Evolutionary conservation across 441 rosid species (phyloP).

Genomic region (Raphanus hybrid): DNA sequence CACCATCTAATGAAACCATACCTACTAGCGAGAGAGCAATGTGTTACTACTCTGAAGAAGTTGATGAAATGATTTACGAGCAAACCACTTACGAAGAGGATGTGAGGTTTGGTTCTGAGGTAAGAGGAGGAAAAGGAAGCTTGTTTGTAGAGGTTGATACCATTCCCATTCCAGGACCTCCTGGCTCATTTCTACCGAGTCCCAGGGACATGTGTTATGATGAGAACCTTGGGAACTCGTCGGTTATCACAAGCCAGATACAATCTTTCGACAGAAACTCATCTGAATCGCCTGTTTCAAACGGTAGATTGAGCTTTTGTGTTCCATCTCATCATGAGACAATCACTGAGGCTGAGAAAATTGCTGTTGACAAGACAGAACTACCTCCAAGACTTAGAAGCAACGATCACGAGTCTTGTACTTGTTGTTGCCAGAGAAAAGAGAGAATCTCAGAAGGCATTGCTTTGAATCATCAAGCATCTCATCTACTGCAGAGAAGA

Average conservation of each 20-base stretch:
- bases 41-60: constrained; percentile 65
- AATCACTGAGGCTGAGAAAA: constrained; percentile 41
- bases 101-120: constrained; percentile 53
- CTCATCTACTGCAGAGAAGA: constrained; percentile 63
- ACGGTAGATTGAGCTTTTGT: constrained; percentile 36
- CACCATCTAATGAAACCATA: too few relatives aligned
- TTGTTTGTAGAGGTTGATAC: constrained; percentile 81
- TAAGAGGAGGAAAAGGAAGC: constrained; percentile 48
- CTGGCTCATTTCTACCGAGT: constrained; percentile 94
- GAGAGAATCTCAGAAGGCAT: constrained; percentile 48
- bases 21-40: constrained; percentile 31
- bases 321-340: constrained; percentile 44
- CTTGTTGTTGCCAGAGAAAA: constrained; percentile 74
- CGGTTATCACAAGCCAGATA: constrained; percentile 70
- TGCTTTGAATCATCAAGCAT: constrained; percentile 53
- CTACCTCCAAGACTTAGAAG: constrained; percentile 46
- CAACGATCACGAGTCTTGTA: constrained; percentile 56
- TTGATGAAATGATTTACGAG: constrained; percentile 25
- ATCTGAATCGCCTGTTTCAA: too few relatives aligned
- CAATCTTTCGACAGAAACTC: constrained; percentile 49
- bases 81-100: constrained; percentile 10
- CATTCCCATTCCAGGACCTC: constrained; percentile 94
- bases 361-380: constrained; percentile 49
- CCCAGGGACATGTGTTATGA: constrained; percentile 85
- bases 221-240: constrained; percentile 86